Evolutionary conservation across 768 basidiomycete species (phyloP).

Genomic region (Suillus bovinus): DNA sequence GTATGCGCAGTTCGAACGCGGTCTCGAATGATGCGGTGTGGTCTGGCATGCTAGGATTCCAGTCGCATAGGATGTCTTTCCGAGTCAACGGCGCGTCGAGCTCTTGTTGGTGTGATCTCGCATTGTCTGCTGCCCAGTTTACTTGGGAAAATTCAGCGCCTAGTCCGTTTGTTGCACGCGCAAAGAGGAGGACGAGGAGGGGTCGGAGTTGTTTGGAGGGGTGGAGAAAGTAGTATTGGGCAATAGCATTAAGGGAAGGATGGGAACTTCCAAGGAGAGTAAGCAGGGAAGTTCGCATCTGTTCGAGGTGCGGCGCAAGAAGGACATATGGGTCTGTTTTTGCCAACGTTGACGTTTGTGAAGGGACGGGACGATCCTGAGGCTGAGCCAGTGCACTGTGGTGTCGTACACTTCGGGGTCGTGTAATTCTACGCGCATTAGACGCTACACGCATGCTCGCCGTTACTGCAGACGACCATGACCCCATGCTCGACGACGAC

Average conservation of each 20-base stretch:
- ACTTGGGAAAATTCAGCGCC: constrained; percentile 64
- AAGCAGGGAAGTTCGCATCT: constrained; percentile 71
- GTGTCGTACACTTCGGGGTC: constrained; percentile 26
- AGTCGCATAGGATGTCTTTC: constrained; percentile 85
- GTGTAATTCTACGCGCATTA: constrained; percentile 5
- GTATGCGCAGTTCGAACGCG: constrained; percentile 51
- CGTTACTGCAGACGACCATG: constrained; percentile 17
- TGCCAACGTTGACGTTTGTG: constrained; percentile 13
- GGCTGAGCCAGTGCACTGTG: constrained; percentile 45
- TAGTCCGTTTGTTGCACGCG: constrained; percentile 91
- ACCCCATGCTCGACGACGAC: constrained; percentile 23
- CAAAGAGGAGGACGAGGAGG: constrained; percentile 83
- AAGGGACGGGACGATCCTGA: constrained; percentile 14
- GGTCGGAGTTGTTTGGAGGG: constrained; percentile 92
- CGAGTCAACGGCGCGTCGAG: constrained; percentile 80
- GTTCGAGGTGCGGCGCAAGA: constrained; percentile 70
- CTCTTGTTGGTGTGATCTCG: constrained; percentile 53
- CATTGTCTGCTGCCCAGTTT: constrained; percentile 60
- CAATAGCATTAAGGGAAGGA: constrained; percentile 83
- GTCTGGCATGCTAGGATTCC: constrained; percentile 86
- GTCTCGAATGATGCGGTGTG: constrained; percentile 66
- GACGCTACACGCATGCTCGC: constrained; percentile 20
- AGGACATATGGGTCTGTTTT: constrained; percentile 64
- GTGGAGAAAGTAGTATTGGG: constrained; percentile 89
- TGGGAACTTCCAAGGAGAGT: constrained; percentile 85